Conservation (phyloP, 148 eudicot genomes). For the Diospyros kaki region DNA sequence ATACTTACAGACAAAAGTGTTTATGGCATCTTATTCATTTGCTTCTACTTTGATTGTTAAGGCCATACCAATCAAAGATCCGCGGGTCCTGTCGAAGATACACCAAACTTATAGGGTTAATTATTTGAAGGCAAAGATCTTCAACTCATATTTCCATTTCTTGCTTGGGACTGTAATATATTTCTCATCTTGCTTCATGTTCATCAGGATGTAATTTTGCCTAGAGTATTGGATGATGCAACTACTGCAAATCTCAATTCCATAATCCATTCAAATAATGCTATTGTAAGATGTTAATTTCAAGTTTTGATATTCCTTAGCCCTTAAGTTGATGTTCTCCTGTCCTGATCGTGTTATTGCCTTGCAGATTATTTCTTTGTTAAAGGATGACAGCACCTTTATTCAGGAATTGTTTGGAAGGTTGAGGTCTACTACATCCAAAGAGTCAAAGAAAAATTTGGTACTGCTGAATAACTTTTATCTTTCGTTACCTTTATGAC, state of each 20-base stretch:
- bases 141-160: conserved; percentile 4
- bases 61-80: conserved; percentile 93
- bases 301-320: not conserved
- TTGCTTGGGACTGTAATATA: conserved; percentile 10
- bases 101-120: conserved; percentile 91
- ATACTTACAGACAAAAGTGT: not conserved
- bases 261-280: conserved; percentile 88
- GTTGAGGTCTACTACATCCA: conserved; percentile 56
- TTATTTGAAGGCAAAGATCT: conserved; percentile 64
- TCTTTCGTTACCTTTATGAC: not conserved
- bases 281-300: conserved; percentile 51
- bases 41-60: conserved; percentile 22
- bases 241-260: conserved; percentile 69
- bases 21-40: not conserved
- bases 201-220: conserved; percentile 77
- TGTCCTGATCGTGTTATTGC: conserved; percentile 9
- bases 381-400: conserved; percentile 80
- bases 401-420: conserved; percentile 76
- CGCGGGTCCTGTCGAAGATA: conserved; percentile 76
- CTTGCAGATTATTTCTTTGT: conserved; percentile 73
- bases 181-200: conserved; percentile 17
- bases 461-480: conserved; percentile 29
- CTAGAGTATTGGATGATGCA: conserved; percentile 78
- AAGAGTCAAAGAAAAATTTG: conserved; percentile 80
- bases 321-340: not conserved